Base-by-base conservation (phyloP, 2,329 filamentous ascomycete genomes). In the Colletotrichum zoysiae region DNA sequence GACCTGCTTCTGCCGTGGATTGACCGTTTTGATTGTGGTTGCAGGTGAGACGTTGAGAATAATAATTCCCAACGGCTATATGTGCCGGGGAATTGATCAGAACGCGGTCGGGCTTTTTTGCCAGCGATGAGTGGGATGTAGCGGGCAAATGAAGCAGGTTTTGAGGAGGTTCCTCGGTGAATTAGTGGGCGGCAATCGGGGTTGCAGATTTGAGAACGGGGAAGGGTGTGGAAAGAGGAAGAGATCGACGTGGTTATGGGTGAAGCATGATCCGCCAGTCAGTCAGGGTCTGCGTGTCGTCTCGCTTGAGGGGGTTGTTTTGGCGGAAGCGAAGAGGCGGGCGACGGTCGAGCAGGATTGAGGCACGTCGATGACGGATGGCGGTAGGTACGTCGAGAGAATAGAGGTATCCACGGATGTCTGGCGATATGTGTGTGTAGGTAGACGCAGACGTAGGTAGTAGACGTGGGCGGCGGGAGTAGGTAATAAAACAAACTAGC, bases 21-120 rank as follows among this genome's bases (percentile, higher is more conserved):
- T 68, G 68, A 77, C 76, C 77, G 79, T 81, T 71, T 73, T 77
- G 75, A 73, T 75, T 65, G 74, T 74, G 74, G 58, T 48, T 67
- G 26, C 14, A 12, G 40, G 50, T 26, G 42, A 46, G 58, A 74
- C 73, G 78, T 77, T 73, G 78, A 79, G 81, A 78, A 76, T 60
- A 65, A 50, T 61, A 65, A 44, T 61, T 78, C 79, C 69, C 46
- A 78, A 79, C 80, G 78, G 75, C 73, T 68, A 53, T 42, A 44
- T 38, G 48, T 61, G 53, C 56, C 30, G 30, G 16, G 6, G 18
- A n/a, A 20, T 23, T 35, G 33, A n/a, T 44, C 18, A 42, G 56
- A 38, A 23, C 33, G 42, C 35, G 38, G 38, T 62, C 42, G 57
- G 51, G 33, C 56, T 71, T 55, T 71, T 55, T 9, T 20, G 35